A percentile compares a stretch with the other conserved stretches of the same genome.
Conservation (phyloP, 352 stramenopile species). For the Pythium pectinolyticum region DNA sequence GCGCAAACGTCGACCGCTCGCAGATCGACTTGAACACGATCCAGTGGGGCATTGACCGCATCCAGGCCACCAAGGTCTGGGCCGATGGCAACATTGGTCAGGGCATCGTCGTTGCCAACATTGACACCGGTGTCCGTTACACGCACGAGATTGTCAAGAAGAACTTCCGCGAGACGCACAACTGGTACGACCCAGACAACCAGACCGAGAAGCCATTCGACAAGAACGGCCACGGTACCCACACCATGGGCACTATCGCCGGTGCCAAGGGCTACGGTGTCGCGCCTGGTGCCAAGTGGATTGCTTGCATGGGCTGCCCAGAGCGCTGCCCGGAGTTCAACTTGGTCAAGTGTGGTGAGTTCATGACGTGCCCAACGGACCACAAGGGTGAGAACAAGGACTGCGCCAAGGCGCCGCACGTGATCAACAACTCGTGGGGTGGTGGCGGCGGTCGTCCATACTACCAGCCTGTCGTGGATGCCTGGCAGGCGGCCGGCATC, state of each 20-base stretch:
- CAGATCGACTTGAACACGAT: conserved; percentile 5
- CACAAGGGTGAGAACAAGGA: conserved; percentile 29
- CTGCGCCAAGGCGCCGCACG: conserved; percentile 37
- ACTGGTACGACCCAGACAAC: conserved; percentile 36
- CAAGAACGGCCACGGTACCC: conserved; percentile 34
- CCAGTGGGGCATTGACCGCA: conserved; percentile 31
- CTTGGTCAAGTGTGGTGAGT: conserved; percentile 30
- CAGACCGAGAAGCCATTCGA: conserved; percentile 25
- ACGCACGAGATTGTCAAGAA: conserved; percentile 25
- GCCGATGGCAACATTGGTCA: conserved; percentile 21
- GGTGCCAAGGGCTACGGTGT: conserved; percentile 33
- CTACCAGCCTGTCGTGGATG: conserved; percentile 23
- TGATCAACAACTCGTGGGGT: conserved; percentile 45
- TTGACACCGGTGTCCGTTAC: conserved; percentile 35
- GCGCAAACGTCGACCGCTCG: neutral
- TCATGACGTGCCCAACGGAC: conserved; percentile 27
- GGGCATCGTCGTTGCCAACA: conserved; percentile 28
- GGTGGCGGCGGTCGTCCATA: conserved; percentile 1
- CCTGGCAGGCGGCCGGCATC: conserved; percentile 32
- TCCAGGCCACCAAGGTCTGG: conserved; percentile 29
- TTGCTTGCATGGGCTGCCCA: conserved; percentile 28
- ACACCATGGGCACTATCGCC: conserved; percentile 37
- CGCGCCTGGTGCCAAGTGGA: conserved; percentile 32
- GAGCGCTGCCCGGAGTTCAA: conserved; percentile 18
- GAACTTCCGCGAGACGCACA: conserved; percentile 19